Conservation (phyloP, 345 rosid species). For the Salix koriyanagi region DNA sequence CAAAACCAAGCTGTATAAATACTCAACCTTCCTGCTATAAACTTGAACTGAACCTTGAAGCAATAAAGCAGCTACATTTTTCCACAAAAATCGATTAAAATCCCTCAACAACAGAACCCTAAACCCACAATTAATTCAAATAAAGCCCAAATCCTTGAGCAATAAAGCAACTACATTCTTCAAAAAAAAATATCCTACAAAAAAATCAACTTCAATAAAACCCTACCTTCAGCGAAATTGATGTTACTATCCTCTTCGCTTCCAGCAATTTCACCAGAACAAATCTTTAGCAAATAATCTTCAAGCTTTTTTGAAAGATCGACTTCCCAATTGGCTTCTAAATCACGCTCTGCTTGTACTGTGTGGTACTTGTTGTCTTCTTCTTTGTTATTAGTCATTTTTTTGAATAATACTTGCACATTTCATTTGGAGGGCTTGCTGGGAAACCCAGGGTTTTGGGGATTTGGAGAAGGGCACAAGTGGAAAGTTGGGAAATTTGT, state of each 20-base stretch:
- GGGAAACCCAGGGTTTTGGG: constrained; percentile 15
- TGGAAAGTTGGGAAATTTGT: neutral
- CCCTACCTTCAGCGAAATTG: constrained; percentile 91
- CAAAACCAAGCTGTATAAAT: constrained; percentile 80
- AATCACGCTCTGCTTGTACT: constrained; percentile 81
- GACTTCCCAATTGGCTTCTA: constrained; percentile 91
- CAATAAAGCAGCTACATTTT: constrained; percentile 83
- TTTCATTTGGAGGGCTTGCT: neutral
- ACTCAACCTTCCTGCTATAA: constrained; percentile 94
- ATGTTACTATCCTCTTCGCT: constrained; percentile 45
- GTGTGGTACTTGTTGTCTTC: constrained; percentile 42
- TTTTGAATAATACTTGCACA: neutral
- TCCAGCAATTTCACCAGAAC: constrained; percentile 68
- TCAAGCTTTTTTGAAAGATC: constrained; percentile 79
- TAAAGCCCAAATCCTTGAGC: neutral
- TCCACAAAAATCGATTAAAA: constrained; percentile 4
- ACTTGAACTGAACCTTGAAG: constrained; percentile 98
- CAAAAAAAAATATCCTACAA: neutral
- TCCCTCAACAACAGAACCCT: neutral
- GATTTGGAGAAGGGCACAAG: neutral
- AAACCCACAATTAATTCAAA: neutral
- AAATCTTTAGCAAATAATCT: constrained; percentile 80
- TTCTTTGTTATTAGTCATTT: constrained; percentile 31
- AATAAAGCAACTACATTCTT: neutral
- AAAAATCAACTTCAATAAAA: neutral